These are phyloP conservation scores for Aspergillus olivimuriae DNA, from an alignment of 495 filamentous ascomycete genomes.

Conservation along the genomic window DNA sequence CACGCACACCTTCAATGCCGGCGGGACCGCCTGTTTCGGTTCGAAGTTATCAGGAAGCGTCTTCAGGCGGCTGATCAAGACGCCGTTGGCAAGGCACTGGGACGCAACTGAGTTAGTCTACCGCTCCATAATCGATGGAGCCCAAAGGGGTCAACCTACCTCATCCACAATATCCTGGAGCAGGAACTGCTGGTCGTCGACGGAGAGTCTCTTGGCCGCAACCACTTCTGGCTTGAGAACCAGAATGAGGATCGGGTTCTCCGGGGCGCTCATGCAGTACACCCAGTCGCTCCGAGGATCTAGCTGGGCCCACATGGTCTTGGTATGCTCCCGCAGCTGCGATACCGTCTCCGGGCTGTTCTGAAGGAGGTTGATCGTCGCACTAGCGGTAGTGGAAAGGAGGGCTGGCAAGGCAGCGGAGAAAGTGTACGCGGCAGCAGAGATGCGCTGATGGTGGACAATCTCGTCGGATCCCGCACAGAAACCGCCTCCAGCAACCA, in stretches of 20 bases:
- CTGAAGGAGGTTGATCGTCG: constrained; percentile 77
- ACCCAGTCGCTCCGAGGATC: constrained; percentile 95
- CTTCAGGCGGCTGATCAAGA: constrained; percentile 83
- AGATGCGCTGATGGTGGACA: constrained; percentile 91
- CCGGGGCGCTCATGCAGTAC: constrained; percentile 66
- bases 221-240: constrained; percentile 81
- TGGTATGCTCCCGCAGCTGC: constrained; percentile 74
- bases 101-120: constrained; percentile 1
- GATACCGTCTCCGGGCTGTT: constrained; percentile 70
- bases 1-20: constrained; percentile 85
- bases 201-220: constrained; percentile 55
- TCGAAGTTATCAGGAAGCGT: constrained; percentile 58
- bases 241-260: constrained; percentile 83
- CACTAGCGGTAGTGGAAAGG: constrained; percentile 88
- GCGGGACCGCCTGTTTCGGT: constrained; percentile 58
- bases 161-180: constrained; percentile 92
- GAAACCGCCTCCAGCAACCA: constrained; percentile 92
- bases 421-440: constrained; percentile 84
- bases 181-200: constrained; percentile 74
- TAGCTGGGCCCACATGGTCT: constrained; percentile 74
- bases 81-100: constrained; percentile 72
- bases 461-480: constrained; percentile 86
- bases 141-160: constrained; percentile 41
- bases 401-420: constrained; percentile 92
- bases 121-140: constrained; percentile 10